Conservation (phyloP, 108 stramenopile species). For the Cafeteria roenbergensis region DNA sequence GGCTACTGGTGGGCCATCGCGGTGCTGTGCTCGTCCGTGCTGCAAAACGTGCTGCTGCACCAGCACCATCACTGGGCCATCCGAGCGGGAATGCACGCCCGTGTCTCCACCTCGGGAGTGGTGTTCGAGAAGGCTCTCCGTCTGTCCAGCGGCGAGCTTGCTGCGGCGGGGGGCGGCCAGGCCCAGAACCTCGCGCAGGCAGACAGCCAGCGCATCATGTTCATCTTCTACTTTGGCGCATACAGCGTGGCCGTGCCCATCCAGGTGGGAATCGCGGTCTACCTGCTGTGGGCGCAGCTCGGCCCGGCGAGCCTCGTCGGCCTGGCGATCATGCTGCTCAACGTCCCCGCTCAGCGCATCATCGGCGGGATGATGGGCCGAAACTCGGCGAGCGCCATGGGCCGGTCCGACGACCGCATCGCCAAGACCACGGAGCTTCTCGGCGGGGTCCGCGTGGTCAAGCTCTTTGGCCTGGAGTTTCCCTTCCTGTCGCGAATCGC, state of each 20-base stretch:
- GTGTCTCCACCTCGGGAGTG: neutral
- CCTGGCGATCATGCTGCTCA: neutral
- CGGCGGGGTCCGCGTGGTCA: constrained; percentile 13
- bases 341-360: neutral
- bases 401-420: constrained; percentile 7
- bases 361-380: neutral
- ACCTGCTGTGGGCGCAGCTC: neutral
- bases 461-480: constrained; percentile 18
- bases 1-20: neutral
- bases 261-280: neutral
- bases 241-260: neutral
- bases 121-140: neutral
- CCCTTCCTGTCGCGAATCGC: neutral
- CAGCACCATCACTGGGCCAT: neutral
- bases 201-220: neutral
- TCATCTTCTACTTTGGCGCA: neutral
- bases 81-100: neutral
- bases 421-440: constrained; percentile 7
- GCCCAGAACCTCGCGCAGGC: neutral
- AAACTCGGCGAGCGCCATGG: neutral
- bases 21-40: neutral
- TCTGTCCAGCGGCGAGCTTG: neutral
- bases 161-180: neutral
- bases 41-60: constrained; percentile 4
- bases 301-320: neutral